Conservation (phyloP, 495 filamentous ascomycete genomes). For the Neurospora terricola region DNA sequence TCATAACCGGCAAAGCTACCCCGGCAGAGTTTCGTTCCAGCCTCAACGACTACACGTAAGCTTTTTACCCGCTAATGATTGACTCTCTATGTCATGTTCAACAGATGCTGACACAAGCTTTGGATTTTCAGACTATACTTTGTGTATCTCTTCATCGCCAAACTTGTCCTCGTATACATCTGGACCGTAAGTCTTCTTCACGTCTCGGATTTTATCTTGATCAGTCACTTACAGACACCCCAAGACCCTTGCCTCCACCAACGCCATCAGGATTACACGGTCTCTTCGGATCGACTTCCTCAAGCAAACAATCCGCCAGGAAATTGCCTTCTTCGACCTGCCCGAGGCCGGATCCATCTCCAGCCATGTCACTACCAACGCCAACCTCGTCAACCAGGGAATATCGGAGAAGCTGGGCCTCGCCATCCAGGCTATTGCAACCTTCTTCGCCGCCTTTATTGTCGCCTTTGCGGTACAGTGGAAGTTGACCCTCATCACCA, state of each 20-base stretch:
- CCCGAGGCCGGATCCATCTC: conserved; percentile 30
- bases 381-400: conserved; percentile 28
- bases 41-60: conserved; percentile 11
- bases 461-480: conserved; percentile 45
- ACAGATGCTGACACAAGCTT: neutral
- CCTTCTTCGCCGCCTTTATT: conserved; percentile 47
- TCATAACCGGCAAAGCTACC: conserved; percentile 3
- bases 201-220: neutral
- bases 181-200: conserved; percentile 25
- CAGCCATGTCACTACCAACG: conserved; percentile 28
- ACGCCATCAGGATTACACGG: conserved; percentile 16
- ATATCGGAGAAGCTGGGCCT: conserved; percentile 53
- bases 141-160: conserved; percentile 44
- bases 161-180: conserved; percentile 39
- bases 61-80: neutral
- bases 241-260: conserved; percentile 3
- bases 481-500: conserved; percentile 44
- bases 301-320: conserved; percentile 24
- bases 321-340: conserved; percentile 28
- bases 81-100: neutral
- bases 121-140: conserved; percentile 26
- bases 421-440: conserved; percentile 40
- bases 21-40: conserved; percentile 5
- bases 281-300: conserved; percentile 25
- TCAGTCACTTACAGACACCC: neutral